Evolutionary conservation across 495 filamentous ascomycete species (phyloP), one percentile per base, ranked within the genome.

Genomic region (Penicillium coffeae): DNA sequence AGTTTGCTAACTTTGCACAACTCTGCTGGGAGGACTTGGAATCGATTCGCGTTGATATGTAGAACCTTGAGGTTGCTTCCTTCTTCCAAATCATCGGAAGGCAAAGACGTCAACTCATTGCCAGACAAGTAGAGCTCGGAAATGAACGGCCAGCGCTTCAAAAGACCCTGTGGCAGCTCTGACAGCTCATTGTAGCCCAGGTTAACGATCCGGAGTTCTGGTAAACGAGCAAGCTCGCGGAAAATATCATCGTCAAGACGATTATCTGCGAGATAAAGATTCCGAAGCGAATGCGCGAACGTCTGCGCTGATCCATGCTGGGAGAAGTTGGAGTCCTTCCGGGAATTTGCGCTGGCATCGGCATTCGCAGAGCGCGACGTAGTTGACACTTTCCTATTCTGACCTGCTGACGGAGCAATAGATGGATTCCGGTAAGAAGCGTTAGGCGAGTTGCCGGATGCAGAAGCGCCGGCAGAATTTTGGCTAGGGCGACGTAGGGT

Each of bases 1-100:
- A 96, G 78, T 67, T 91, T 94, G 63, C 87, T 84, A 14, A 96
- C 89, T 65, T 96, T 91, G 42, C 89, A 93, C 22, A 99, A 83
- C 63, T 99, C 93, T 1, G 93, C 94, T 0, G 93, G 94, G 1
- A 99, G 77, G 20, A 92, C 91, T 55, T 95, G 94, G 61, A 99
- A 99, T 63, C 95, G 90, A 67, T 99, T 99, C 48, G 83, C 83
- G 65, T 99, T 99, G 70, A 99, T 88, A 59, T 96, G 89, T 10
- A 99, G 77, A 13, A 93, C 81, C 59, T 94, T 92, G 15, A 99
- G 75, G 16, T 86, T 77, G 54, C 83, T 86, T 38, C 87, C 83
- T 58, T 93, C 86, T 67, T 96, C 93, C 30, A 99, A 75, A 60
- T 97, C 93, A 65, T 99, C 93, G 3, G 91, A 90, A 13, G 93